These are phyloP conservation scores for Colletotrichum destructivum DNA, from an alignment of 2,329 filamentous ascomycete genomes.

Conservation along the genomic window DNA sequence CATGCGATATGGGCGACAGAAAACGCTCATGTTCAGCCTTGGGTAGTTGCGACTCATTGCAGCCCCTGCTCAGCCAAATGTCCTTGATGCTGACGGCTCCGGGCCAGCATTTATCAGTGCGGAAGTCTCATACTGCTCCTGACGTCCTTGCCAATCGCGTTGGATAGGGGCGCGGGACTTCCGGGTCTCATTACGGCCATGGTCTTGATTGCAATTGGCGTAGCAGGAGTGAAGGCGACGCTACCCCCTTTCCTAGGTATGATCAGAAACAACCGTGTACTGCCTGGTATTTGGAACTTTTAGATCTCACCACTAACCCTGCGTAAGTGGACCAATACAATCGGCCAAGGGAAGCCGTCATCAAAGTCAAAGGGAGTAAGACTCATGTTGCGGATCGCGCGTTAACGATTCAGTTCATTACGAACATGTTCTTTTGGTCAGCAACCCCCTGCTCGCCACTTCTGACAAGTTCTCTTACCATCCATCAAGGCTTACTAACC, in stretches of 20 bases:
- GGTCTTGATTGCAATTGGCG: not conserved
- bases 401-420: not conserved
- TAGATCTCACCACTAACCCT: not conserved
- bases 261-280: not conserved
- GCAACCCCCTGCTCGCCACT: no score
- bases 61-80: no score
- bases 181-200: not conserved
- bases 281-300: not conserved
- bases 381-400: not conserved
- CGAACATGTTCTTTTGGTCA: not conserved
- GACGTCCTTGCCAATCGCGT: not conserved
- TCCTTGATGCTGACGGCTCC: not conserved
- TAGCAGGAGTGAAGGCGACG: not conserved
- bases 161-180: not conserved
- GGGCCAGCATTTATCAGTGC: not conserved
- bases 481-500: not conserved
- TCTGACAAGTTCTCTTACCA: not conserved
- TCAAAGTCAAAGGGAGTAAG: not conserved
- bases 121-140: not conserved
- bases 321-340: not conserved
- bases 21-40: slow-evolving; percentile 66
- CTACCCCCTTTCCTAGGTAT: not conserved
- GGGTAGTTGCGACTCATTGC: slow-evolving; percentile 29
- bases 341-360: not conserved
- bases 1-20: slow-evolving; percentile 73